phyloP scores from a whole-genome alignment of 1,139 yeast species.

The Geotrichum bryndzae region DNA sequence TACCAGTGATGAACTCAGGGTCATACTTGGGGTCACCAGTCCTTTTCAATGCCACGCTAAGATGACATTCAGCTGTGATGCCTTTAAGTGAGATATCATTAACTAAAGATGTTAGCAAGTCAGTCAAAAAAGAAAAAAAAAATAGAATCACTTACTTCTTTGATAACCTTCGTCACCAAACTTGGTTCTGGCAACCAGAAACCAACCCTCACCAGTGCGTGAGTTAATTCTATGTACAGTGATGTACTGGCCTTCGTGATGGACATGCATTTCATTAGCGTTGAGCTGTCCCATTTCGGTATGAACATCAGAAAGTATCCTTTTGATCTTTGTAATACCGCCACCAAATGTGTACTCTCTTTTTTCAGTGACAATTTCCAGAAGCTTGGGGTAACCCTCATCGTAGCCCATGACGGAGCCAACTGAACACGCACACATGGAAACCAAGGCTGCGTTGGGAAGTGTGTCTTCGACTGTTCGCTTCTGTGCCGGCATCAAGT shows the following conservation, averaged over 20 bases:
- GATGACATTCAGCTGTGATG: slow-evolving; percentile 53
- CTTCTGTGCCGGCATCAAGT: slow-evolving; percentile 80
- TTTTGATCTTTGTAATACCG: slow-evolving; percentile 73
- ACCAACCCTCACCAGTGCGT: slow-evolving; percentile 81
- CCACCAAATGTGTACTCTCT: slow-evolving; percentile 56
- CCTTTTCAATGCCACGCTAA: slow-evolving; percentile 46
- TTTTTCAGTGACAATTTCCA: slow-evolving; percentile 75
- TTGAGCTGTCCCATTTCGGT: slow-evolving; percentile 58
- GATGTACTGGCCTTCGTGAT: slow-evolving; percentile 87
- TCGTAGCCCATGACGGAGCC: slow-evolving; percentile 95
- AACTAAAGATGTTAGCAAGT: slow-evolving; percentile 43
- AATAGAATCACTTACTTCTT: slow-evolving; percentile 22
- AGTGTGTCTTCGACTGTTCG: slow-evolving; percentile 91
- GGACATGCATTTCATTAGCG: slow-evolving; percentile 89
- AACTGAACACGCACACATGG: slow-evolving; percentile 88
- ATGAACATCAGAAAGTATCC: slow-evolving; percentile 54
- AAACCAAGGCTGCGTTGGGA: slow-evolving; percentile 90
- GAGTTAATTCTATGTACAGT: slow-evolving; percentile 86
- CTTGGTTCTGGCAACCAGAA: slow-evolving; percentile 79
- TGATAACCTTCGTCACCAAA: slow-evolving; percentile 42
- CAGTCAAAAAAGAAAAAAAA: not conserved
- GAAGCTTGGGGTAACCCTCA: slow-evolving; percentile 75
- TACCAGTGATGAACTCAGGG: slow-evolving; percentile 42
- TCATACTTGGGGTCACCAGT: slow-evolving; percentile 45
- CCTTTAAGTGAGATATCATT: slow-evolving; percentile 62